Evolutionary conservation across 202 grass and related monocot species (phyloP).

Genomic region (Saccharum hybrid): DNA sequence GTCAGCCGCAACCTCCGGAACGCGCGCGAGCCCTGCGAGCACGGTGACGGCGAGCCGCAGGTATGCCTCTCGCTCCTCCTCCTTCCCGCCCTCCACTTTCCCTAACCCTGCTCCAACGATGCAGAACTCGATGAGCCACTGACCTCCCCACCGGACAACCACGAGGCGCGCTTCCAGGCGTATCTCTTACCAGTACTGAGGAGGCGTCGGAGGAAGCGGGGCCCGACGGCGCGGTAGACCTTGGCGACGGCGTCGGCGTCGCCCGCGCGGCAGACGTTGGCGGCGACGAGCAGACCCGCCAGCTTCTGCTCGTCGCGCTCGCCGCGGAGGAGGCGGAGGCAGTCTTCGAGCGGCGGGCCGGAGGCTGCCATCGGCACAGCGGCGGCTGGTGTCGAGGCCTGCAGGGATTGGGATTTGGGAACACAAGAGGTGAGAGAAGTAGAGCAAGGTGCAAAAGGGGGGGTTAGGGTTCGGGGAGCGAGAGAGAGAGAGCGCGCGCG

Average conservation of each 20-base stretch:
- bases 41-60: slow-evolving; percentile 73
- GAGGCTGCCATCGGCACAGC: slow-evolving; percentile 9
- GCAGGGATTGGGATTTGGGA: too few relatives aligned
- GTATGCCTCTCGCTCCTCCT: slow-evolving; percentile 79
- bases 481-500: too few relatives aligned
- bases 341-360: slow-evolving; percentile 57
- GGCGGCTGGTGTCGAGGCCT: background rate
- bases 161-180: background rate
- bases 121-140: slow-evolving; percentile 24
- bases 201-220: slow-evolving; percentile 73
- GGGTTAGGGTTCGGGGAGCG: too few relatives aligned
- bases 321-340: slow-evolving; percentile 75
- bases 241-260: slow-evolving; percentile 53
- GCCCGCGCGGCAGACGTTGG: slow-evolving; percentile 72
- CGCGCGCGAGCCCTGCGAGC: slow-evolving; percentile 68
- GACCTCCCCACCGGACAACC: background rate
- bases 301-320: slow-evolving; percentile 90
- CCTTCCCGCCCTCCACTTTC: slow-evolving; percentile 62
- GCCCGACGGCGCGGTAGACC: slow-evolving; percentile 74
- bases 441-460: too few relatives aligned
- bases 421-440: too few relatives aligned
- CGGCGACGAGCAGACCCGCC: slow-evolving; percentile 85
- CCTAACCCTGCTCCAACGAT: slow-evolving; percentile 63
- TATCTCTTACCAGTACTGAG: slow-evolving; percentile 66
- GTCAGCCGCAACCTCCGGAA: slow-evolving; percentile 70